Evolutionary conservation across 768 basidiomycete genomes (phyloP).

Genomic region (Paxillus involutus): DNA sequence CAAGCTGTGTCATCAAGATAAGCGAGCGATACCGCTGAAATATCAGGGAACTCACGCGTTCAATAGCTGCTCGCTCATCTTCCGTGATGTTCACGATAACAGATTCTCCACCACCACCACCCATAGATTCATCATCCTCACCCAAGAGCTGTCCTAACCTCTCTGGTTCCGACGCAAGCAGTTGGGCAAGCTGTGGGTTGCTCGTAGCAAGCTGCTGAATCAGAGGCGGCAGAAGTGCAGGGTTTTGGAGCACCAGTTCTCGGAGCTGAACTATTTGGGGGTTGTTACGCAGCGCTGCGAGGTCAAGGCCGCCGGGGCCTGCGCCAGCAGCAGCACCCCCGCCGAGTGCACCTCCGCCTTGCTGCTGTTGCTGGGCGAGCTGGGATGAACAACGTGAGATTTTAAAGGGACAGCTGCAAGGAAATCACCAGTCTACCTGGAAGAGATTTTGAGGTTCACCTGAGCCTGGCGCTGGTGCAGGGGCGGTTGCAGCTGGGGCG

Average conservation of each 20-base stretch:
- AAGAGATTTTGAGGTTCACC: slow-evolving; percentile 81
- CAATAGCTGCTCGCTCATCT: slow-evolving; percentile 87
- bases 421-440: slow-evolving; percentile 49
- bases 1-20: slow-evolving; percentile 52
- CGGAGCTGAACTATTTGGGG: slow-evolving; percentile 75
- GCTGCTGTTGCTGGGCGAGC: slow-evolving; percentile 74
- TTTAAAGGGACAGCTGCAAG: not conserved
- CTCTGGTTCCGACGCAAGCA: slow-evolving; percentile 72
- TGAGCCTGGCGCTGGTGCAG: slow-evolving; percentile 37
- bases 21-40: not conserved
- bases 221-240: slow-evolving; percentile 71
- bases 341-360: slow-evolving; percentile 32
- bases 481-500: slow-evolving; percentile 36
- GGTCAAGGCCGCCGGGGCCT: slow-evolving; percentile 34
- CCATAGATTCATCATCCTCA: slow-evolving; percentile 38
- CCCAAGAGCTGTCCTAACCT: slow-evolving; percentile 64
- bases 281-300: slow-evolving; percentile 56
- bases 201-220: slow-evolving; percentile 76
- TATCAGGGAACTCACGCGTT: slow-evolving; percentile 59
- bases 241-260: slow-evolving; percentile 72
- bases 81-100: slow-evolving; percentile 76
- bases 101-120: slow-evolving; percentile 40
- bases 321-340: slow-evolving; percentile 32
- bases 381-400: slow-evolving; percentile 26
- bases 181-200: slow-evolving; percentile 76